Evolutionary conservation across 495 filamentous ascomycete species (phyloP).

Genomic region (Hypoxylon subgilvum): DNA sequence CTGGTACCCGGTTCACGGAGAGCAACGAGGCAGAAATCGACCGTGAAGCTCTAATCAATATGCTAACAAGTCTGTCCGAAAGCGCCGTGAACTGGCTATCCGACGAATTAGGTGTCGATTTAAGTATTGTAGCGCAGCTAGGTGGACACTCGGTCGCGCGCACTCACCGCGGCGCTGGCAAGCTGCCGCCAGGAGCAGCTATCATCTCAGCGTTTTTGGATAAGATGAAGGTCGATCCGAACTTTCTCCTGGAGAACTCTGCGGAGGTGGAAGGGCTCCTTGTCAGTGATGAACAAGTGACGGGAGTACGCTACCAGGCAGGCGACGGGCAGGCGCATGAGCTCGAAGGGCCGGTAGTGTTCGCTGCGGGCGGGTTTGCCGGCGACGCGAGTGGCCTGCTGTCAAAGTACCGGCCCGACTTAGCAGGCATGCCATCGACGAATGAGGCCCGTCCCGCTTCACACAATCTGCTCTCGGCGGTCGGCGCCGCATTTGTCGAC

Average conservation of each 20-base stretch:
- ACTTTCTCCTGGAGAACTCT: conserved; percentile 54
- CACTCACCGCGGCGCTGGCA: conserved; percentile 61
- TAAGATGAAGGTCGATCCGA: conserved; percentile 45
- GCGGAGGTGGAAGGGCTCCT: conserved; percentile 56
- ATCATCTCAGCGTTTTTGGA: conserved; percentile 59
- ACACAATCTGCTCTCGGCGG: conserved; percentile 52
- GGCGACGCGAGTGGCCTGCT: conserved; percentile 62
- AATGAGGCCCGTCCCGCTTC: conserved; percentile 61
- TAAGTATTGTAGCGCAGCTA: conserved; percentile 59
- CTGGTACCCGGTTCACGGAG: conserved; percentile 41
- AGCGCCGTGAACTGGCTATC: conserved; percentile 59
- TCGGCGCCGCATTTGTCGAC: conserved; percentile 60
- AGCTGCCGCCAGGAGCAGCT: conserved; percentile 58
- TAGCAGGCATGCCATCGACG: conserved; percentile 63
- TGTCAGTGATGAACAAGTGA: conserved; percentile 34
- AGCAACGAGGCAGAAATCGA: conserved; percentile 20
- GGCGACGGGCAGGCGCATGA: conserved; percentile 30
- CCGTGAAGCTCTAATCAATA: conserved; percentile 51
- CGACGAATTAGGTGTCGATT: conserved; percentile 58
- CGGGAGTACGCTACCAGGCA: conserved; percentile 45
- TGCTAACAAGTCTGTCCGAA: conserved; percentile 48
- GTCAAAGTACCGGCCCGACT: conserved; percentile 59
- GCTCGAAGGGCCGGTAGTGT: conserved; percentile 59
- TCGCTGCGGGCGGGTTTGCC: conserved; percentile 64
- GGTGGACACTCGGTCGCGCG: conserved; percentile 59